A percentile compares a stretch with the other conserved stretches of the same genome.
These are phyloP conservation scores for Alternaria ethzedia DNA, from an alignment of 2,329 filamentous ascomycete species.

Conservation along the genomic window DNA sequence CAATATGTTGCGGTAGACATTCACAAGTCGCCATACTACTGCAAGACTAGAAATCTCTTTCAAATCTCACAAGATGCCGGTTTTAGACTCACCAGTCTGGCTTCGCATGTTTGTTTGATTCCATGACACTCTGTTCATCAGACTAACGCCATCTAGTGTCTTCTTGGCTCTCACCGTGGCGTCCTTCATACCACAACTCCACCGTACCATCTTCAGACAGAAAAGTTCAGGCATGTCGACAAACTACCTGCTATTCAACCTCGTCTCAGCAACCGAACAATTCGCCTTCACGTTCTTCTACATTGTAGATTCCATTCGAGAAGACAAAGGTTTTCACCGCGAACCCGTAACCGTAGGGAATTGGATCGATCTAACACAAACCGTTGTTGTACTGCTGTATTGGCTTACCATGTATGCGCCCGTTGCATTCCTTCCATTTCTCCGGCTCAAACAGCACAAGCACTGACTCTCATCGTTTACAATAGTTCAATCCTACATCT, in stretches of 20 bases:
- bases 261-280: background rate
- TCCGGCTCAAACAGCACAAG: too few species aligned
- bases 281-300: background rate
- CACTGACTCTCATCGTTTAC: too few species aligned
- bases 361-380: background rate
- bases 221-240: background rate
- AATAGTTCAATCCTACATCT: background rate
- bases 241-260: background rate
- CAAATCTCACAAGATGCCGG: background rate
- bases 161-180: accelerated
- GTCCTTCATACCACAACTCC: background rate
- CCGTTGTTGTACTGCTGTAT: background rate
- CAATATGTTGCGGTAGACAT: background rate
- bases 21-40: background rate
- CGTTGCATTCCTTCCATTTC: too few species aligned
- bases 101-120: background rate
- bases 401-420: background rate
- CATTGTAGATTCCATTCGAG: background rate
- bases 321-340: background rate
- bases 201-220: background rate
- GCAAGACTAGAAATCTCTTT: background rate
- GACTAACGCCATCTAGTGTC: background rate
- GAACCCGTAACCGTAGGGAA: background rate
- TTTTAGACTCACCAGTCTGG: background rate
- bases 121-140: accelerated